Conservation (phyloP, 164 flowering plant genomes). For the Stephania yunnanensis region DNA sequence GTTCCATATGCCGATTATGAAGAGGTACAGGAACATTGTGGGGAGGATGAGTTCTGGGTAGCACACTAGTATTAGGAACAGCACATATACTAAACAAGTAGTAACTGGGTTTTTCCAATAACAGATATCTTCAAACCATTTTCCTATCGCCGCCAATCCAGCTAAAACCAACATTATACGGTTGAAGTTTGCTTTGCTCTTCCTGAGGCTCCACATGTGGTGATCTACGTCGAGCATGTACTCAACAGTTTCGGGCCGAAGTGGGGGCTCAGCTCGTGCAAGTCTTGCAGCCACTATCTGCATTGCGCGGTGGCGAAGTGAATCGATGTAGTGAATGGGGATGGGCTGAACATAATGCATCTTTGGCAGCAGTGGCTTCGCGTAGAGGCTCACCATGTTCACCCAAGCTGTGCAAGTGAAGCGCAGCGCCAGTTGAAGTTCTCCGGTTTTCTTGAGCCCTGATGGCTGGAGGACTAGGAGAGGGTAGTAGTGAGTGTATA, state of each 20-base stretch:
- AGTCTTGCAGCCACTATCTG: constrained; percentile 64
- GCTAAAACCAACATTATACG: constrained; percentile 56
- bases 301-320: constrained; percentile 65
- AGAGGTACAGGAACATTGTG: constrained; percentile 71
- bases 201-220: constrained; percentile 71
- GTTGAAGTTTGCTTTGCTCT: constrained; percentile 70
- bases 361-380: constrained; percentile 70
- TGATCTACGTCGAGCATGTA: constrained; percentile 74
- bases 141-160: constrained; percentile 34
- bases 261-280: constrained; percentile 72
- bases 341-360: constrained; percentile 80
- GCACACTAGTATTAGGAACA: constrained; percentile 67
- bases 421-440: constrained; percentile 64
- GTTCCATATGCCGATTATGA: constrained; percentile 77
- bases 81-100: constrained; percentile 55
- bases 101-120: constrained; percentile 73
- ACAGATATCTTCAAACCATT: constrained; percentile 52
- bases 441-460: constrained; percentile 69
- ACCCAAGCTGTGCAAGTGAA: constrained; percentile 76
- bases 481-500: constrained; percentile 69
- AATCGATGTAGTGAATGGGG: constrained; percentile 43
- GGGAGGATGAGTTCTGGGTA: constrained; percentile 80
- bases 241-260: constrained; percentile 59
- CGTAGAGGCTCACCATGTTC: constrained; percentile 67
- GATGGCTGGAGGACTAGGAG: constrained; percentile 43